Evolutionary conservation across 2,329 filamentous ascomycete genomes (phyloP), one percentile per base, ranked within the genome.

Genomic region (Pseudogymnoascus sp.): DNA sequence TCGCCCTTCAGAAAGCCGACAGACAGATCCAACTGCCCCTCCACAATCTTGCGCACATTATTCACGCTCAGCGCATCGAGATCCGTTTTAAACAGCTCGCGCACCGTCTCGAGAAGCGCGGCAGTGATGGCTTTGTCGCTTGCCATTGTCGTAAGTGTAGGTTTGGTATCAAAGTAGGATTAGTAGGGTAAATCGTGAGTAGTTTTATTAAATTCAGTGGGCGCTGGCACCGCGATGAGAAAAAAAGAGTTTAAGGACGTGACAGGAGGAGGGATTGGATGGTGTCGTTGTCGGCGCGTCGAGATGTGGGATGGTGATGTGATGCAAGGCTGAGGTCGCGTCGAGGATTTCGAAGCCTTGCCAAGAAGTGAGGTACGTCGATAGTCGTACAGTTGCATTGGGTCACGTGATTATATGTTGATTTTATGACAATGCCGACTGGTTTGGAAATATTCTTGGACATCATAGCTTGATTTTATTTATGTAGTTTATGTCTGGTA

Each of bases 51-150:
- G 61, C 84, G 82, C 60, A 84, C 77, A 58, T 74, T 76, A 66
- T 85, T 85, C 62, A 87, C 81, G 0, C 81, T 81, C 7, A 84
- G 75, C 3, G 74, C 65, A 18, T 80, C 77, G 3, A 76, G 74
- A 4, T 71, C 65, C 18, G 70, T 67, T 25, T 74, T 69, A 66
- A 78, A 82, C 39, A 83, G 67, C 2, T 75, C 72, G 58, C 71
- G 74, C 35, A 82, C 79, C 3, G 76, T 75, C n/a, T 76, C 70
- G 43, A 75, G 71, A 12, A 85, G 74, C 59, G 75, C 77, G 57
- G 73, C 67, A 65, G 81, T 76, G 22, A 85, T 71, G 39, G 71
- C 67, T 62, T 76, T 71, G 25, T 70, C 67, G 4, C 76, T 74
- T 7, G 32, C 57, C 57, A 58, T 58, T 22, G 54, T 37, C 6